Conservation (phyloP, 306 rosid species). For the Quercus agrifolia region DNA sequence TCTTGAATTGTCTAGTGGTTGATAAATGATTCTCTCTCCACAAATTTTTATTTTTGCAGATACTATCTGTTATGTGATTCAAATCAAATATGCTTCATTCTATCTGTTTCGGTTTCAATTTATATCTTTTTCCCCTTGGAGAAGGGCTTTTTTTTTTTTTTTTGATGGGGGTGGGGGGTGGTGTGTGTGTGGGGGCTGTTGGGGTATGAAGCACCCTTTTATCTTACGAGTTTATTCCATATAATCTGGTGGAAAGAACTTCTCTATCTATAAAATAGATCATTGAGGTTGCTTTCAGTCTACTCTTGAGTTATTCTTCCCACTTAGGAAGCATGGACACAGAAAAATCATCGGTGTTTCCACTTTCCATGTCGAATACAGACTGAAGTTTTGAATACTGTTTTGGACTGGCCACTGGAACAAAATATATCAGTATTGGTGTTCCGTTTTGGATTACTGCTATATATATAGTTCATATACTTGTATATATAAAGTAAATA, state of each 20-base stretch:
- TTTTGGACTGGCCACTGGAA: too few species aligned
- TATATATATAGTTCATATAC: too few species aligned
- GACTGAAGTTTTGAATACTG: too few species aligned
- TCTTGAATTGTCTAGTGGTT: background rate
- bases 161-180: background rate
- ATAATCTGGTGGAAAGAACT: background rate
- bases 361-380: too few species aligned
- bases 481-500: too few species aligned
- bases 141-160: background rate
- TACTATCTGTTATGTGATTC: slow-evolving; percentile 79
- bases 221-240: background rate
- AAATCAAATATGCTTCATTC: slow-evolving; percentile 64
- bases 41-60: slow-evolving; percentile 47
- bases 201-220: background rate
- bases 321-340: too few species aligned
- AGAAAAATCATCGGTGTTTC: too few species aligned
- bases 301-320: too few species aligned
- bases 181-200: background rate
- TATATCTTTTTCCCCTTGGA: slow-evolving; percentile 1
- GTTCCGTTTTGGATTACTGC: too few species aligned
- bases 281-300: too few species aligned
- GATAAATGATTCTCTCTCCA: background rate
- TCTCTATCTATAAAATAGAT: background rate
- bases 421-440: too few species aligned
- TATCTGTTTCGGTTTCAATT: slow-evolving; percentile 26